Evolutionary conservation across 2,329 filamentous ascomycete genomes (phyloP), one percentile per base, ranked within the genome.

Genomic region (Ophiocordyceps robertsii): DNA sequence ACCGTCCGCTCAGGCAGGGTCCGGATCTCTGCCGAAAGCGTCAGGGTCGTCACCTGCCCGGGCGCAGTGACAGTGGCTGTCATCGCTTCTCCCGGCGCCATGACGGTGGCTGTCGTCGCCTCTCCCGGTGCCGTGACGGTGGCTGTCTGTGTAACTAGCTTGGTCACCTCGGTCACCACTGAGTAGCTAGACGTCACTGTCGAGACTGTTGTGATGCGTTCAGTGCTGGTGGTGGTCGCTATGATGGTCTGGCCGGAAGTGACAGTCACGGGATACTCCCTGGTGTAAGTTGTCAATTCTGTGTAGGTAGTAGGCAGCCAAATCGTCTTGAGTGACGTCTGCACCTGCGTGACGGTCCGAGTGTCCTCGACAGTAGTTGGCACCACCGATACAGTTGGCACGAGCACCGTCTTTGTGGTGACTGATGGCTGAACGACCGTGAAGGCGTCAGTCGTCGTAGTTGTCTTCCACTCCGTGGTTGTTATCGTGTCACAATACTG

Each of bases 381-480:
- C 8, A 47, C 40, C 14, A 44, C 29, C 6, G 45, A 39, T 13
- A 47, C 31, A 13, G 40, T 44, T 11, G 44, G 42, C 19, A 46
- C 39, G 5, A 46, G 7, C 16, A 46, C n/a, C 29, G 45, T 51
- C 39, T 44, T 31, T 3, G 50, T 52, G 9, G 39, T 43, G 13
- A 45, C 36, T 5, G 47, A 39, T 1, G 45, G 40, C 33, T 43
- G 19, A 13, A 49, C 37, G 11, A 42, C 43, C 10, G 50, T 51
- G 9, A 47, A 40, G 9, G 36, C 8, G 21, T 39, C 29, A 6
- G 49, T 51, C 5, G 49, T 43, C 4, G 50, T 51, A 1, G 47
- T 47, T 7, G 52, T 55, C 13, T 44, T 35, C 47, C 49, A 54
- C 27, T 48, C 43, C 9, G 53, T 54, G 2, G 48, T 48, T 30